Evolutionary conservation across 148 eudicot genomes (phyloP).

Genomic region (Salicornia ramosissima): DNA sequence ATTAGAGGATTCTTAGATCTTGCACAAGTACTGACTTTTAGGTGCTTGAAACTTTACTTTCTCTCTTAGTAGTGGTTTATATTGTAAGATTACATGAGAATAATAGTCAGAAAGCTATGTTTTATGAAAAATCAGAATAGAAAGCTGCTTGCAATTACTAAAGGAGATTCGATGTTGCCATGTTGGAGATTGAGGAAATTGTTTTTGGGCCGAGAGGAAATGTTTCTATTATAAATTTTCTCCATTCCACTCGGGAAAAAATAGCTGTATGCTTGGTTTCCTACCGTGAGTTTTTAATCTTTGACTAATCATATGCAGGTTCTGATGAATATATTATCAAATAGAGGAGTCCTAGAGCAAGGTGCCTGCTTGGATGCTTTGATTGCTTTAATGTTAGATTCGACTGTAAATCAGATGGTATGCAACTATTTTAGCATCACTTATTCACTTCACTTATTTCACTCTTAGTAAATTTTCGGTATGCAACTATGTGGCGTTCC

Average conservation of each 20-base stretch:
- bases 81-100: too few species aligned
- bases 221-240: not conserved
- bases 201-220: not conserved
- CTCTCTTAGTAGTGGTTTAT: too few species aligned
- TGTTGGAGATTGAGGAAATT: not conserved
- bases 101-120: not conserved
- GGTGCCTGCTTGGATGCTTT: slow-evolving; percentile 92
- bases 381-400: slow-evolving; percentile 87
- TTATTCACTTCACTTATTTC: not conserved
- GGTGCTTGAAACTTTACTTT: not conserved
- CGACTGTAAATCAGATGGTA: slow-evolving; percentile 91
- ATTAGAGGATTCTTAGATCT: not conserved
- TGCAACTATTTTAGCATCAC: too few species aligned
- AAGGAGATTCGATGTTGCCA: not conserved
- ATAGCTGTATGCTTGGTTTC: not conserved
- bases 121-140: not conserved
- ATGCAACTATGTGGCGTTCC: not conserved
- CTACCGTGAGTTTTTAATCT: not conserved
- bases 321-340: slow-evolving; percentile 78
- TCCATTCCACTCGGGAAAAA: not conserved
- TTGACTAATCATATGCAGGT: slow-evolving; percentile 37
- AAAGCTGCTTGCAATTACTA: not conserved
- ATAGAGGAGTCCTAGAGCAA: slow-evolving; percentile 85
- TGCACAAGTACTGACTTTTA: not conserved
- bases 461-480: not conserved